phyloP scores from a whole-genome alignment of 2,329 filamentous ascomycete genomes.

The Capronia coronata region DNA sequence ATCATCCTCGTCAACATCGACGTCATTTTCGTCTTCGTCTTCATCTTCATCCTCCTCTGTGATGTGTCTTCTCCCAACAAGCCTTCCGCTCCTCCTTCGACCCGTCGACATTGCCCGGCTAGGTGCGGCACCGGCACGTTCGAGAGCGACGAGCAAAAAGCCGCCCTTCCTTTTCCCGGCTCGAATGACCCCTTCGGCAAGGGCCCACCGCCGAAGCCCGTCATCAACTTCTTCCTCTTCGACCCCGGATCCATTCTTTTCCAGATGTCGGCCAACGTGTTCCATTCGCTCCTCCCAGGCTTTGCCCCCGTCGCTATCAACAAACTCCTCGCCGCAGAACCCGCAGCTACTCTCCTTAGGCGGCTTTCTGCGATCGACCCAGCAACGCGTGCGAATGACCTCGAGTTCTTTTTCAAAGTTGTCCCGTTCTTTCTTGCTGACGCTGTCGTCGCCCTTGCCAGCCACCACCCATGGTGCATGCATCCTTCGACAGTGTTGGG shows the following conservation, averaged over 20 bases:
- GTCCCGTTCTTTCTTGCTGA: slow-evolving; percentile 32
- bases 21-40: background rate
- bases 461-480: slow-evolving; percentile 42
- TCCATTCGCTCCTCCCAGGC: slow-evolving; percentile 83
- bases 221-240: slow-evolving; percentile 37
- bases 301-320: slow-evolving; percentile 29
- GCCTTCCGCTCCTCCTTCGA: slow-evolving; percentile 9
- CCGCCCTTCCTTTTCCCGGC: slow-evolving; percentile 15
- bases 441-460: slow-evolving; percentile 41
- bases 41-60: slow-evolving; percentile 1
- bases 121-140: background rate
- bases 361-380: slow-evolving; percentile 53
- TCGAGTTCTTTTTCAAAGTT: slow-evolving; percentile 50
- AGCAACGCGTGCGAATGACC: slow-evolving; percentile 53
- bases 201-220: slow-evolving; percentile 37
- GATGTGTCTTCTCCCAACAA: slow-evolving; percentile 4
- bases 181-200: slow-evolving; percentile 30
- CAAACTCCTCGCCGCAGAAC: slow-evolving; percentile 47
- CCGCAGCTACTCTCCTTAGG: slow-evolving; percentile 57
- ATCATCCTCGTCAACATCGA: slow-evolving; percentile 2
- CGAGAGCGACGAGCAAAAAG: slow-evolving; percentile 19
- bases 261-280: slow-evolving; percentile 75
- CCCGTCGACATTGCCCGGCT: background rate
- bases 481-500: slow-evolving; percentile 81
- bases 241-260: slow-evolving; percentile 46